A percentile compares a stretch with the other conserved stretches of the same genome.
Evolutionary conservation across 2,329 filamentous ascomycete species (phyloP).

Genomic region (Phyllosticta citrichinensis): DNA sequence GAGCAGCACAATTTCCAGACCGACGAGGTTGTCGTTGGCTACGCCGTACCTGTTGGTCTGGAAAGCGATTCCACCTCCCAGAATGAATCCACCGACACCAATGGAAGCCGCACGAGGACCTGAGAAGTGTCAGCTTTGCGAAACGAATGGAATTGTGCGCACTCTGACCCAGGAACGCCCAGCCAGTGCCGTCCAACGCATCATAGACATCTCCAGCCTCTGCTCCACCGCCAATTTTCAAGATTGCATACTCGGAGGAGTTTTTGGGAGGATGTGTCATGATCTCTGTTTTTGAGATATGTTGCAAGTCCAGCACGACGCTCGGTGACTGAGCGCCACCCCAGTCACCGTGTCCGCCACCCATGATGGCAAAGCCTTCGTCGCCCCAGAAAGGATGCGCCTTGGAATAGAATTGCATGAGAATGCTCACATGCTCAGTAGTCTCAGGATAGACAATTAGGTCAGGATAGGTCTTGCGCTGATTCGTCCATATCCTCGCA

Average conservation of each 20-base stretch:
- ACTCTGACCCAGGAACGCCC: slow-evolving; percentile 2
- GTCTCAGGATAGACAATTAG: slow-evolving; percentile 4
- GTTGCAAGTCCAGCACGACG: slow-evolving; percentile 2
- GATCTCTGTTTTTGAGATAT: not conserved
- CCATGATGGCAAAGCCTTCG: slow-evolving; percentile 6
- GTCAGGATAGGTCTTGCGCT: slow-evolving; percentile 5
- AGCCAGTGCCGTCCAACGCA: slow-evolving; percentile 12
- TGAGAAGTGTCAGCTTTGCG: not conserved
- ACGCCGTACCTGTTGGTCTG: slow-evolving; percentile 18
- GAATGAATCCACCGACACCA: slow-evolving; percentile 21
- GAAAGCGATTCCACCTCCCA: slow-evolving; percentile 22
- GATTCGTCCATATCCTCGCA: slow-evolving; percentile 4
- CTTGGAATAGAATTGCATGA: slow-evolving; percentile 8
- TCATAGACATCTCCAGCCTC: slow-evolving; percentile 29
- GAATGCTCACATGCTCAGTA: slow-evolving; percentile 2
- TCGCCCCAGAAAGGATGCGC: not conserved
- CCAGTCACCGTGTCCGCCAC: slow-evolving; percentile 3
- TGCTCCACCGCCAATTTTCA: slow-evolving; percentile 16
- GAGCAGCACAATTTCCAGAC: slow-evolving; percentile 29
- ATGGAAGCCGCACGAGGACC: slow-evolving; percentile 21
- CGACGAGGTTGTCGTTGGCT: slow-evolving; percentile 17
- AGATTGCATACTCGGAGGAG: not conserved
- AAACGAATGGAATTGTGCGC: not conserved
- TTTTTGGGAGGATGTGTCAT: not conserved
- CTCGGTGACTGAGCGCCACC: slow-evolving; percentile 6